Evolutionary conservation across 352 stramenopile genomes (phyloP), one percentile per base, ranked within the genome.

Genomic region (Pythium dissotocum): DNA sequence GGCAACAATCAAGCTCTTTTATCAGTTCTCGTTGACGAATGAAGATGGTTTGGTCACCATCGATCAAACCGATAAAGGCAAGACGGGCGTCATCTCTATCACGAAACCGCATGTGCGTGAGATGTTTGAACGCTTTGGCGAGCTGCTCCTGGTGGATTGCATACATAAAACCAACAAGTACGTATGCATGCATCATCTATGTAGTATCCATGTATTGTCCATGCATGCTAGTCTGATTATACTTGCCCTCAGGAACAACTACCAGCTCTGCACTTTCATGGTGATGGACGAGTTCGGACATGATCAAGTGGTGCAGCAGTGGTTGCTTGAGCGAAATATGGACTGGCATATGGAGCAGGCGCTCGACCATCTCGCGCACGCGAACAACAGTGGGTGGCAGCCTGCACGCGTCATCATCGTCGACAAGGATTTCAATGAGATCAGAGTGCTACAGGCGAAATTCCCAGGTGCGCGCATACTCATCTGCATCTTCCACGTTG

Each of bases 381-480:
- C 38, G 8, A 51, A 67, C 21, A 2, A 12, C 6, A 40, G 40
- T 35, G 40, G 1, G 12, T 51, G 38, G 40, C 40, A 63, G 13
- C 35, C 49, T 0, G 1, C 64, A 6, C 55, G 40, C 0, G 61
- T 73, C 10, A 60, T 73, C 12, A 54, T 70, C 10, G 61, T 70
- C 24, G 67, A 73, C 51, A 73, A 73, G 57, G 61, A 70, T 18
- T 9, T 70, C 16, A 65, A 69, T 21, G 60, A 73, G 33, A 61
- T 70, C 10, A 46, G 66, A 26, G 60, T 68, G 1, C 55, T 63
- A 33, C 24, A 59, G n/a, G 9, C 9, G 3, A n/a, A 12, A 12
- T 69, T 69, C 24, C 54, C 55, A 1, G 30, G 56, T 7, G 32
- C 44, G 2, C 54, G 55, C 16, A 58, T 69, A 14, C 44, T 69